Percentiles rank a stretch among this genome's conserved stretches.
These are phyloP conservation scores for Colletotrichum zoysiae DNA, from an alignment of 2,329 filamentous ascomycete species.

Conservation along the genomic window DNA sequence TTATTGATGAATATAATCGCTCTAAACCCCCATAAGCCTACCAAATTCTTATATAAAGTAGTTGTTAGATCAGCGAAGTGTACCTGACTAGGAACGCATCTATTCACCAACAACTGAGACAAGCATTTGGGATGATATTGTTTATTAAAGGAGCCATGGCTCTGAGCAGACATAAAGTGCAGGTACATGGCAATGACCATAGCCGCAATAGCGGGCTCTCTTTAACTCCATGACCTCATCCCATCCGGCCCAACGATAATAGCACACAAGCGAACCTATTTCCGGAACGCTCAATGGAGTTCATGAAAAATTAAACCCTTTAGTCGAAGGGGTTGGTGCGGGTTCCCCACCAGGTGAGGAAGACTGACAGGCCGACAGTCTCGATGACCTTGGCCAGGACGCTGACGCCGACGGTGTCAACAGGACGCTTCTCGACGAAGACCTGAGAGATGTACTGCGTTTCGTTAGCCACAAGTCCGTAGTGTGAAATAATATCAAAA, in stretches of 20 bases:
- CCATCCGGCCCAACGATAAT: constrained; percentile 33
- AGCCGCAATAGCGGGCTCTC: constrained; percentile 22
- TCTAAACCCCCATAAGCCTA: no score
- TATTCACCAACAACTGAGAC: no score
- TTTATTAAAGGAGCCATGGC: constrained; percentile 28
- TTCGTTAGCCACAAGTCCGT: not conserved
- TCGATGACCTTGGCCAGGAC: constrained; percentile 88
- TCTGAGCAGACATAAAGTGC: constrained; percentile 22
- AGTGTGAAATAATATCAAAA: not conserved
- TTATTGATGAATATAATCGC: no score
- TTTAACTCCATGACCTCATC: constrained; percentile 40
- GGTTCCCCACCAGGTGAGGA: constrained; percentile 98
- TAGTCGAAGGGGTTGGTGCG: constrained; percentile 93
- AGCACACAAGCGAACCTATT: constrained; percentile 30
- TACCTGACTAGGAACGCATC: not conserved
- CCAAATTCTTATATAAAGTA: not conserved
- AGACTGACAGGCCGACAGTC: constrained; percentile 90
- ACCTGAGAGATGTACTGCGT: constrained; percentile 85
- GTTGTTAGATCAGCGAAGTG: not conserved
- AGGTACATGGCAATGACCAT: constrained; percentile 35
- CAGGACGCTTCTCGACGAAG: constrained; percentile 89
- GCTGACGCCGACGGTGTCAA: constrained; percentile 90
- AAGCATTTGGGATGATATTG: not conserved
- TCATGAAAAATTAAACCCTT: constrained; percentile 47
- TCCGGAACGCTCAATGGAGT: constrained; percentile 1